These are phyloP conservation scores for Penicillium sp. DNA, from an alignment of 2,329 filamentous ascomycete genomes.

Conservation along the genomic window DNA sequence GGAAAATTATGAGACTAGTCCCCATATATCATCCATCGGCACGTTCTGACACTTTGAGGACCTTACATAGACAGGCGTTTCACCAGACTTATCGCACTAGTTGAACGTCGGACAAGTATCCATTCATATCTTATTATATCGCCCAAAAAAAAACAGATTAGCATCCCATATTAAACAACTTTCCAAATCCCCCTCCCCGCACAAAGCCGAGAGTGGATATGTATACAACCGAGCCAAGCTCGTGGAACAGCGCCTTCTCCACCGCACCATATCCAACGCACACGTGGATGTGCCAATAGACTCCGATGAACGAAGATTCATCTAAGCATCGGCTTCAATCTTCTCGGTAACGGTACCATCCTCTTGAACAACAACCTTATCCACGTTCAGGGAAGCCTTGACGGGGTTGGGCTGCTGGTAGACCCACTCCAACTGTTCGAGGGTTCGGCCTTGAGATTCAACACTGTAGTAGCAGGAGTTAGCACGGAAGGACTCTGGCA, in stretches of 20 bases:
- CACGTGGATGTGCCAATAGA: background rate
- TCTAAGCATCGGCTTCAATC: constrained; percentile 25
- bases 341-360: constrained; percentile 44
- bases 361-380: constrained; percentile 42
- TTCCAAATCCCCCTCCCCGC: background rate
- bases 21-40: background rate
- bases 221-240: background rate
- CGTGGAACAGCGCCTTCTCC: background rate
- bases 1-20: too few relatives aligned
- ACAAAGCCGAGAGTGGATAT: background rate
- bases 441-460: constrained; percentile 44
- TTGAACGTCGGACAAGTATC: background rate
- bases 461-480: constrained; percentile 29
- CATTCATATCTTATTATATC: background rate
- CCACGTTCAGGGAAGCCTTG: constrained; percentile 42
- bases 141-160: background rate
- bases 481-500: background rate
- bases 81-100: background rate
- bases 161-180: background rate
- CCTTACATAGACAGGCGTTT: too few relatives aligned
- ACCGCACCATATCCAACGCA: background rate
- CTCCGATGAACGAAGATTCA: background rate
- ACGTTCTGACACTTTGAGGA: background rate
- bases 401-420: constrained; percentile 45
- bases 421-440: constrained; percentile 46